Base-by-base conservation (phyloP, 2,329 filamentous ascomycete species). In the Penicillium sp. region DNA sequence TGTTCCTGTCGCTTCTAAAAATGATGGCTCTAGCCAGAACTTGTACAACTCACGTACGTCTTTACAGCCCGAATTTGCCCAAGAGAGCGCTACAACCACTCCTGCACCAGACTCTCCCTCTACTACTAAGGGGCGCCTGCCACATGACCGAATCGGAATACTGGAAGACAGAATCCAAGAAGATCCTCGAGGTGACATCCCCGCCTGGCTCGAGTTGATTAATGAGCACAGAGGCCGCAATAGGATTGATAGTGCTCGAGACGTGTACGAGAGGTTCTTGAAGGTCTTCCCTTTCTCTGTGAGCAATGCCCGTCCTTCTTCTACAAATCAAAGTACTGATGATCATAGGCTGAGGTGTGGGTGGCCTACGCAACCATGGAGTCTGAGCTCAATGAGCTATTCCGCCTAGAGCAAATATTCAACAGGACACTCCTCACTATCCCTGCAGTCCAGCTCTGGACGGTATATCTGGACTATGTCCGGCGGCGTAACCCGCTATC, bases 391-490 rank as follows among this genome's bases (percentile, higher is more conserved):
- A 92, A 96, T 70, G 91, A 97, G 66, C 90, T 95, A 63, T 84
- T 85, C 61, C 87, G 88, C 51, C 89, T 96, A 17, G 94, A 97
- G 76, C 84, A 88, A 56, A 89, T 99, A 23, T 97, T 99, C 76
- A 88, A 87, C 66, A 87, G 88, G 68, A 93, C 91, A 35, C 86
- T 99, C 45, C 84, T 92, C 69, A 86, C 86, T 8, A 89, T 95
- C 21, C 90, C 91, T 11, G 91, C 94, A 74, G 90, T 98, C 45
- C 87, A 91, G 64, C 85, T 99, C 21, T 99, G 93, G 92, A 92
- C 91, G 7, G 86, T 93, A 35, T 99, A 99, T 75, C 87, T 99
- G 64, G 93, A 97, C 78, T 97, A 98, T 75, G 91, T 98, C 65
- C 92, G 95, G 57, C 90, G 95, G 52, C 87, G 92, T 66, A 95